phyloP scores from a whole-genome alignment of 768 basidiomycete species.

The Naganishia antarctica region DNA sequence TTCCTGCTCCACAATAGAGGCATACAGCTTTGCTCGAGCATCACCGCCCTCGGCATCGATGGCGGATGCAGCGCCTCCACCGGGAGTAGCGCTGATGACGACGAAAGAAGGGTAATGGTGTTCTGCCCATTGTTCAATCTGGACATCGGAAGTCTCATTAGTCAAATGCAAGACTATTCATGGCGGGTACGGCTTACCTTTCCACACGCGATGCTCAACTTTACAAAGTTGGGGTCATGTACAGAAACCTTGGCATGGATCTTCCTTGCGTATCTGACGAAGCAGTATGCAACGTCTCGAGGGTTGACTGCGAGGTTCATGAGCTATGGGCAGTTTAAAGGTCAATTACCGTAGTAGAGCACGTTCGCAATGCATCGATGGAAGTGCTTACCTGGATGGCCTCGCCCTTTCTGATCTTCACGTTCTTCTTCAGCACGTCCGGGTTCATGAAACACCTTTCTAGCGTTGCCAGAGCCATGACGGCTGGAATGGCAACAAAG shows the following conservation, averaged over 20 bases:
- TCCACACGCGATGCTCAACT: slow-evolving; percentile 74
- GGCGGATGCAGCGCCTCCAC: slow-evolving; percentile 39
- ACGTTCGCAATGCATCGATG: background rate
- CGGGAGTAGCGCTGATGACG: slow-evolving; percentile 31
- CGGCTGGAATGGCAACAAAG: slow-evolving; percentile 88
- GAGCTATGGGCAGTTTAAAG: slow-evolving; percentile 54
- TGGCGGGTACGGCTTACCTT: slow-evolving; percentile 55
- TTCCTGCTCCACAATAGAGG: slow-evolving; percentile 37
- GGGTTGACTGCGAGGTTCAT: slow-evolving; percentile 91
- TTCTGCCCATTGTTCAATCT: slow-evolving; percentile 92
- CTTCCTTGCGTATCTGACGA: slow-evolving; percentile 70
- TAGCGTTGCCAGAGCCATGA: slow-evolving; percentile 94
- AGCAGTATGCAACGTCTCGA: slow-evolving; percentile 80
- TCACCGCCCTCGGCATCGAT: slow-evolving; percentile 44
- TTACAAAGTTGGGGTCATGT: slow-evolving; percentile 80
- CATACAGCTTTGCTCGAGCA: slow-evolving; percentile 48
- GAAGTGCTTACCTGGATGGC: slow-evolving; percentile 65
- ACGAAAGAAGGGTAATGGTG: slow-evolving; percentile 92
- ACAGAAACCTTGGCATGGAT: slow-evolving; percentile 77
- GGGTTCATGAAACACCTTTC: slow-evolving; percentile 90
- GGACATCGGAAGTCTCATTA: slow-evolving; percentile 15
- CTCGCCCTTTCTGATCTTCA: slow-evolving; percentile 90
- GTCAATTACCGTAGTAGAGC: background rate
- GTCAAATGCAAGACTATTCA: slow-evolving; percentile 36
- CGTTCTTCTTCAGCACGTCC: slow-evolving; percentile 73